Conservation (phyloP, 495 filamentous ascomycete species). For the Talaromyces trachyspermus region DNA sequence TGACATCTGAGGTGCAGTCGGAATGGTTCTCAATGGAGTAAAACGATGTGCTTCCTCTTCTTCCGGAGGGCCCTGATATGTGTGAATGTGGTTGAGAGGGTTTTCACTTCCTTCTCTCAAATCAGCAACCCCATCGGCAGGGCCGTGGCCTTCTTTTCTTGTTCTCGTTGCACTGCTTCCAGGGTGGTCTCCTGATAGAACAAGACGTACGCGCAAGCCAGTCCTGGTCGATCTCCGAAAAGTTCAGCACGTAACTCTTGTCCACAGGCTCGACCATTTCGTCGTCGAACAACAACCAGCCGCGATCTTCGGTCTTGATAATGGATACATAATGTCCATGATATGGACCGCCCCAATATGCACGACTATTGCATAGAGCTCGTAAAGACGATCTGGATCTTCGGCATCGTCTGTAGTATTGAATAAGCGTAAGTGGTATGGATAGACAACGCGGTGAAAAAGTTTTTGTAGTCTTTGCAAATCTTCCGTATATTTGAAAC, state of each 20-base stretch:
- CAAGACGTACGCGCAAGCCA: conserved; percentile 92
- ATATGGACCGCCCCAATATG: conserved; percentile 98
- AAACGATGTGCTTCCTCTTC: conserved; percentile 48
- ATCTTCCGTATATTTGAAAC: conserved; percentile 97
- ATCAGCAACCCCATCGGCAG: conserved; percentile 36
- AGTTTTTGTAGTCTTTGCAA: conserved; percentile 89
- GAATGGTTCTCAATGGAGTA: conserved; percentile 48
- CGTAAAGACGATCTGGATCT: conserved; percentile 90
- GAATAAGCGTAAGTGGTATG: conserved; percentile 91
- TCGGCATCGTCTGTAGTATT: conserved; percentile 97
- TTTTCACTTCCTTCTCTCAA: conserved; percentile 45
- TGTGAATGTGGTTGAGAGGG: conserved; percentile 34
- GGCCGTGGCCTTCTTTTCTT: conserved; percentile 67
- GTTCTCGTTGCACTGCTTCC: conserved; percentile 78
- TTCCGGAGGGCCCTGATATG: conserved; percentile 29
- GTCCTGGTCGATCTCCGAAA: conserved; percentile 89
- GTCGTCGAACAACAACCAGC: conserved; percentile 95
- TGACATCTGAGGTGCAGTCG: conserved; percentile 50
- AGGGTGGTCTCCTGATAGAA: conserved; percentile 97
- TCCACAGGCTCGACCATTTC: conserved; percentile 98
- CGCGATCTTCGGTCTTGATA: conserved; percentile 92
- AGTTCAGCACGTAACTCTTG: conserved; percentile 93
- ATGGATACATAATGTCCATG: conserved; percentile 97
- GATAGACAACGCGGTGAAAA: conserved; percentile 94
- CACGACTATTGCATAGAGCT: conserved; percentile 96